Evolutionary conservation across 1,284 basidiomycete genomes (phyloP), one percentile per base, ranked within the genome.

Genomic region (Leccinum pallidistipes): DNA sequence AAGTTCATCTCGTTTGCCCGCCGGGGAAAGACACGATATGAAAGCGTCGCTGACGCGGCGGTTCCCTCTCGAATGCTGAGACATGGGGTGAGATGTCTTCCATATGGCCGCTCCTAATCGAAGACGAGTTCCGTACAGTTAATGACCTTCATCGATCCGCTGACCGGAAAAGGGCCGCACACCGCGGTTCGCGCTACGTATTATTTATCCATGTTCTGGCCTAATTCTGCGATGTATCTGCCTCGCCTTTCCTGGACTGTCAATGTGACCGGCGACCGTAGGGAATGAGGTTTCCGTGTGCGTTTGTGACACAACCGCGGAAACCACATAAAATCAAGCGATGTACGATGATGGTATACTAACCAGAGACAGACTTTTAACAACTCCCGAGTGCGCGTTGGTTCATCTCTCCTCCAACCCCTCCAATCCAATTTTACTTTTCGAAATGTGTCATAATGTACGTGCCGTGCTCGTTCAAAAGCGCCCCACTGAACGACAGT

Each of bases 381-480:
- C 60, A 64, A 62, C 70, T 55, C 59, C 62, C 29, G 63, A 47
- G 66, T 59, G 57, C 36, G 59, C 31, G 49, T 62, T 54, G 21
- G 49, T 60, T 57, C 65, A 62, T 50, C 61, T 57, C 51, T 63
- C 57, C 59, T 60, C 59, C 63, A 24, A 62, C 62, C 65, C 65
- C 62, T 21, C 56, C 68, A n/a, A 62, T 61, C 65, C 65, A 47
- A 24, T 24, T 65, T 62, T 64, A 43, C 61, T 62, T 61, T 18
- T 61, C 56, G 14, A 63, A 61, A 92, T 92, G 91, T 92, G 90
- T 74, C 82, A 90, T 77, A 91, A 92, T 76, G 90, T 92, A 70
- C 60, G 85, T 77, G 53, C 66, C 32, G 52, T 58, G 47, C 58
- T 54, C 54, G 61, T 62, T 60, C 45, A 18, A n/a, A 40, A 51